phyloP scores from a whole-genome alignment of 495 filamentous ascomycete species.

The Aspergillus funiculosus region DNA sequence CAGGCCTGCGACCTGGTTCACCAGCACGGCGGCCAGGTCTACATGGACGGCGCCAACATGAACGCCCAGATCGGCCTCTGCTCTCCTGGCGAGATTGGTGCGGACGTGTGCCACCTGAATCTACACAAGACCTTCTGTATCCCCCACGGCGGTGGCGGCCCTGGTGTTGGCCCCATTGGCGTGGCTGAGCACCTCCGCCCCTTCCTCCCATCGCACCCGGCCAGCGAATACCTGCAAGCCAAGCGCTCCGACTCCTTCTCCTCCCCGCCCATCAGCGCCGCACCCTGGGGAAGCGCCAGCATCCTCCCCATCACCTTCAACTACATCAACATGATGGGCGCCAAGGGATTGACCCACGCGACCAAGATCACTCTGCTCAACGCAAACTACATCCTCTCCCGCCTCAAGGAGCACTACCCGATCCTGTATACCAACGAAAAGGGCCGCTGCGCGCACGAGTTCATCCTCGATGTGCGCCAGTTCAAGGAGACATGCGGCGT shows the following conservation, averaged over 20 bases:
- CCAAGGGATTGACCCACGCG: conserved; percentile 82
- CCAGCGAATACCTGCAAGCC: conserved; percentile 48
- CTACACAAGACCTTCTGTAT: conserved; percentile 99
- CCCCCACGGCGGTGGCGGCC: conserved; percentile 92
- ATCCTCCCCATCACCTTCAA: conserved; percentile 97
- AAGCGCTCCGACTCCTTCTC: conserved; percentile 55
- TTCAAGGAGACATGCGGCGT: conserved; percentile 83
- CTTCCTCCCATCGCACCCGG: conserved; percentile 73
- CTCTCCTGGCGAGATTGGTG: conserved; percentile 93
- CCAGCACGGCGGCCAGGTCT: conserved; percentile 85
- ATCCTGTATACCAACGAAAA: conserved; percentile 89
- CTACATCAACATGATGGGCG: conserved; percentile 97
- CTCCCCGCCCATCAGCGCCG: conserved; percentile 69
- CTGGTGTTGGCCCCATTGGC: conserved; percentile 92
- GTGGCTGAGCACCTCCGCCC: conserved; percentile 75
- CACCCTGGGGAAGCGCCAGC: conserved; percentile 85
- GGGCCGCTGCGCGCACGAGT: conserved; percentile 93
- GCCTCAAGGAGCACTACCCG: conserved; percentile 81
- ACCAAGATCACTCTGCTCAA: conserved; percentile 93
- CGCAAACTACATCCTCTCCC: conserved; percentile 94
- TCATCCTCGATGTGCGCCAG: conserved; percentile 85
- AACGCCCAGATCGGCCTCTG: conserved; percentile 97
- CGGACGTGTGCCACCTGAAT: conserved; percentile 97
- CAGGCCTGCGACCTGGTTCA: conserved; percentile 83
- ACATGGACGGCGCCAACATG: conserved; percentile 99